Base-by-base conservation (phyloP, 2,329 filamentous ascomycete species). In the Fusarium subglutinans region DNA sequence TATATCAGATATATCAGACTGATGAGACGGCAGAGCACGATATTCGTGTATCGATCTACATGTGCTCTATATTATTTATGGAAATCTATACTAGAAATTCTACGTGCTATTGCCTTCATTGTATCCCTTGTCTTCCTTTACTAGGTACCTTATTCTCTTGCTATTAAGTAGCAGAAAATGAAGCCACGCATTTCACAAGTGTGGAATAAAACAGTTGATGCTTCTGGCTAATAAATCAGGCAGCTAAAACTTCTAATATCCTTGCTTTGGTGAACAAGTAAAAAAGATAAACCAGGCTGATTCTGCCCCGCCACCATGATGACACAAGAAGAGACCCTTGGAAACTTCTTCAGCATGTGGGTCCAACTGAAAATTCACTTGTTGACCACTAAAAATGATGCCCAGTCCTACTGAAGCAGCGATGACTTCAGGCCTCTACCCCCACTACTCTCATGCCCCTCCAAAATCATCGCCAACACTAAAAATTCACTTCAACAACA, bases 391-490 rank as follows among this genome's bases (percentile, higher is more conserved):
- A 57, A 41, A 56, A 77, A 70, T 67, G 74, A 68, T 61, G 58
- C 69, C 40, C 58, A 66, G 66, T 50, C 71, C 51, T 74, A 63
- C 77, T 79, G 73, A 73, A 76, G 63, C 66, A 77, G 66, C 68
- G 77, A 79, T 78, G 70, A 78, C 77, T 79, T 79, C 77, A 79
- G 75, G 77, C 75, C 62, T 47, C 56, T 44, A 66, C 63, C 66
- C 77, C 77, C 73, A 79, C 77, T 74, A 72, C 56, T 61, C 51
- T 73, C 72, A 75, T 78, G 78, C 76, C 78, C 77, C 76, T 79
- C 77, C 74, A 67, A 73, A 74, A 60, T 63, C 72, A 77, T 73
- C 72, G 40, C 66, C 65, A 69, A 66, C 63, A 40, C 66, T 67
- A 66, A 78, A 78, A 72, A 57, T 69, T 69, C 41, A 53, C 58